These are phyloP conservation scores for Talaromyces rugulosus DNA, from an alignment of 2,329 filamentous ascomycete genomes.

Conservation along the genomic window DNA sequence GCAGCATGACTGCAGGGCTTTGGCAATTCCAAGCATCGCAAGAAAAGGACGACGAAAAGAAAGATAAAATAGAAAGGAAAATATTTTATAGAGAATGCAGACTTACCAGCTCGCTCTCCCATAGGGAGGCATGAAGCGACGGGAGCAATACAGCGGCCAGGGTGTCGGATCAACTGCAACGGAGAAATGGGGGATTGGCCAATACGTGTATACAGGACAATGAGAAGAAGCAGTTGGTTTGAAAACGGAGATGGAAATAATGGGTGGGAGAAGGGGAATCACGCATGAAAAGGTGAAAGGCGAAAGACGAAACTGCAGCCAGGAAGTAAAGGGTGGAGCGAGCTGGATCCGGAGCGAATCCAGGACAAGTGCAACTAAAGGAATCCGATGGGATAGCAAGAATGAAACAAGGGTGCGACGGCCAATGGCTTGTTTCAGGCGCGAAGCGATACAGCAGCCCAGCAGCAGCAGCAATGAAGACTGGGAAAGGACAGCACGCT, in stretches of 20 bases:
- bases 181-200: background rate
- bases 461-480: background rate
- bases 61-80: background rate
- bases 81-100: background rate
- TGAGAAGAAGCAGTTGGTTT: background rate
- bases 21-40: background rate
- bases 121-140: slow-evolving; percentile 13
- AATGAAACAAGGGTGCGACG: background rate
- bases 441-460: background rate
- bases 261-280: background rate
- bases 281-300: too few relatives aligned
- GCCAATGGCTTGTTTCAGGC: background rate
- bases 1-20: background rate
- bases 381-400: background rate
- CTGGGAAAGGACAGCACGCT: background rate
- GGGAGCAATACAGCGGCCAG: slow-evolving; percentile 11
- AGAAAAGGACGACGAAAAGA: background rate
- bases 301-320: background rate
- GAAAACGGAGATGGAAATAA: background rate
- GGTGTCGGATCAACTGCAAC: slow-evolving; percentile 7
- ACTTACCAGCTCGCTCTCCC: slow-evolving; percentile 14
- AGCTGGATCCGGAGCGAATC: background rate
- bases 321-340: slow-evolving; percentile 2
- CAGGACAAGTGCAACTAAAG: background rate
- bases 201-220: background rate